Evolutionary conservation across 179 eudicot genomes (phyloP).

Genomic region (Carnegiea gigantea): DNA sequence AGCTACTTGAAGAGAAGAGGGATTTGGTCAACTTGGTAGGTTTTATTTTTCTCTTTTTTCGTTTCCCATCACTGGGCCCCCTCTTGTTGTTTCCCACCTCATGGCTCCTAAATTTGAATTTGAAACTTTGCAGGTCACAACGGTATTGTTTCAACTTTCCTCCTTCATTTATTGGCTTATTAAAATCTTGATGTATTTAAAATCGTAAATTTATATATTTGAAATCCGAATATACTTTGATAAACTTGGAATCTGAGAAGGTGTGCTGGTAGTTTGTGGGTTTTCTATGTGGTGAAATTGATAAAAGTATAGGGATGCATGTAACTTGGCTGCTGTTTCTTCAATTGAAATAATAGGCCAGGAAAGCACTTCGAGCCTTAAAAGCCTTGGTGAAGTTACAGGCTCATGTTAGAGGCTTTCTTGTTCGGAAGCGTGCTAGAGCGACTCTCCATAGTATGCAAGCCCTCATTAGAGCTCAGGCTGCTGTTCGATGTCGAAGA

Average conservation of each 20-base stretch:
- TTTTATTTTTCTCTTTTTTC: constrained; percentile 14
- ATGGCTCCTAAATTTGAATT: constrained; percentile 24
- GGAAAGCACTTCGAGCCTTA: constrained; percentile 45
- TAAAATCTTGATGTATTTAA: not conserved
- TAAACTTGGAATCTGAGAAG: too few species aligned
- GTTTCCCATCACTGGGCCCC: constrained; percentile 12
- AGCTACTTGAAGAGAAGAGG: constrained; percentile 17
- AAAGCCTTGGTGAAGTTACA: constrained; percentile 49
- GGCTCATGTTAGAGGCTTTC: constrained; percentile 47
- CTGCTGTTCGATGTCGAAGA: constrained; percentile 33
- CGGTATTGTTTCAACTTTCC: not conserved
- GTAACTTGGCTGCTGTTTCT: too few species aligned
- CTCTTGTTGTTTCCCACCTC: not conserved
- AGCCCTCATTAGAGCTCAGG: constrained; percentile 47
- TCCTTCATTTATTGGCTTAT: not conserved
- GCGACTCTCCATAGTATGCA: constrained; percentile 50
- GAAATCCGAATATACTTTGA: too few species aligned
- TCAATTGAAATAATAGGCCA: constrained; percentile 26
- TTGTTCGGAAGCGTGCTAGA: constrained; percentile 44
- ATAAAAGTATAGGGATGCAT: too few species aligned
- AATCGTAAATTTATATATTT: too few species aligned
- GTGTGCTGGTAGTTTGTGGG: too few species aligned
- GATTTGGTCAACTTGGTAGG: constrained; percentile 31
- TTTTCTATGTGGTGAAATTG: too few species aligned
- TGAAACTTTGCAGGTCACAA: not conserved